Percentiles rank a stretch among this genome's conserved stretches.
Conservation (phyloP, 164 flowering plant genomes). For the Annona squamosa region DNA sequence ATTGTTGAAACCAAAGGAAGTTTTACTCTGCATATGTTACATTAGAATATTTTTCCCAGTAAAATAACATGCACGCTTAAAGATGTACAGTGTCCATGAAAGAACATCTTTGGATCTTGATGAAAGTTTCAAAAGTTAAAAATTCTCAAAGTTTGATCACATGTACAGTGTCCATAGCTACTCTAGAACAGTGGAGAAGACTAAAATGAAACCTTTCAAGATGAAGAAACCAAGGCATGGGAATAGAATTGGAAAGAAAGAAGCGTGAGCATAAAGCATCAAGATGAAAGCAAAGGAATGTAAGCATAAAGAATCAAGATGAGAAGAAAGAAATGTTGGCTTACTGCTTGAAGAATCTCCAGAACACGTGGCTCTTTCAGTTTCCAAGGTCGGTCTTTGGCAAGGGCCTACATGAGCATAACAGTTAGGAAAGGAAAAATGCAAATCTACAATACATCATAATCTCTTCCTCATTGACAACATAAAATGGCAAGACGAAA, state of each 20-base stretch:
- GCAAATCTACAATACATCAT: neutral
- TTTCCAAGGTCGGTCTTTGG: slow-evolving; percentile 95
- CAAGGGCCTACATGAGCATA: slow-evolving; percentile 61
- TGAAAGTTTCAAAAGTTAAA: too few species aligned
- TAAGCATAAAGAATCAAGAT: neutral
- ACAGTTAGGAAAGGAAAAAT: neutral
- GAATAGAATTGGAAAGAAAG: neutral
- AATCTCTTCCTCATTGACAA: neutral
- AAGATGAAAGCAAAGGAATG: neutral
- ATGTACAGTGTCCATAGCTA: too few species aligned
- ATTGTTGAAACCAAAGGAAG: too few species aligned
- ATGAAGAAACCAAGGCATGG: neutral
- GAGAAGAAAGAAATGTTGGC: slow-evolving; percentile 10
- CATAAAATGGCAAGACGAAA: neutral
- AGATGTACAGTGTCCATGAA: too few species aligned
- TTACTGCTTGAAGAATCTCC: slow-evolving; percentile 95
- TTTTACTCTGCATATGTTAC: too few species aligned
- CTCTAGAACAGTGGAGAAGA: too few species aligned
- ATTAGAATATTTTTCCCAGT: too few species aligned
- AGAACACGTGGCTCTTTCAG: slow-evolving; percentile 78
- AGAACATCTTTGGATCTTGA: too few species aligned
- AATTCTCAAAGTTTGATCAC: too few species aligned
- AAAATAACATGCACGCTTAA: too few species aligned
- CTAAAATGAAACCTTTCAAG: too few species aligned
- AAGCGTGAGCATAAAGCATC: neutral